phyloP scores from a whole-genome alignment of 2,329 filamentous ascomycete species.

The Aspergillus terreus region DNA sequence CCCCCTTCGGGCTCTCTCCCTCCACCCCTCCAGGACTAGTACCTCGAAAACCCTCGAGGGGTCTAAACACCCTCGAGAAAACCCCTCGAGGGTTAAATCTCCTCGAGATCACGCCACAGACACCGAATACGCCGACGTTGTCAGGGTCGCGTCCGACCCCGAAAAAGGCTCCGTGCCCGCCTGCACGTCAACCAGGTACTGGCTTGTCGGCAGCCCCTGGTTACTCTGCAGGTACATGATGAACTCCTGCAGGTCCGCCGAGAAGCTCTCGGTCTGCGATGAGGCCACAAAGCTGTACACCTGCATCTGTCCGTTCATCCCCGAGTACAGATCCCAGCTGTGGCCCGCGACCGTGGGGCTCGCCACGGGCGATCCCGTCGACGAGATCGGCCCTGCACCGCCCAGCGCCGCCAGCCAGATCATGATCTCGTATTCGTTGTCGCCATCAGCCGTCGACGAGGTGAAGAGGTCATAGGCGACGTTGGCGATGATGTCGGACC shows the following conservation, averaged over 20 bases:
- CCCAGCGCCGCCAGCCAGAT: constrained; percentile 60
- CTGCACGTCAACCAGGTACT: constrained; percentile 52
- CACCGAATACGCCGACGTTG: constrained; percentile 27
- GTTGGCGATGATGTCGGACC: constrained; percentile 50
- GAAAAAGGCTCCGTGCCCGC: constrained; percentile 37
- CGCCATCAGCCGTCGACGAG: constrained; percentile 41
- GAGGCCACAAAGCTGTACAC: constrained; percentile 60
- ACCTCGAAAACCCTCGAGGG: not conserved
- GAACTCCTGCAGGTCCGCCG: constrained; percentile 57
- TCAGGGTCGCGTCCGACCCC: constrained; percentile 24
- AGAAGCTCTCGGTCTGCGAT: constrained; percentile 50
- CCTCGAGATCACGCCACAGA: constrained; percentile 19
- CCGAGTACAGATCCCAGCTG: constrained; percentile 58
- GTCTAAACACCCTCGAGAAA: not conserved
- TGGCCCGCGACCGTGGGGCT: constrained; percentile 52
- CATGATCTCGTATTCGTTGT: constrained; percentile 62
- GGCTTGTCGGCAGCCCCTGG: constrained; percentile 32
- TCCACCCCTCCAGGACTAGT: not conserved
- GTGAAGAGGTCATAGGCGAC: constrained; percentile 64
- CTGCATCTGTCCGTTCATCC: constrained; percentile 54
- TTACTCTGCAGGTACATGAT: constrained; percentile 51
- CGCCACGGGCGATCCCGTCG: constrained; percentile 49
- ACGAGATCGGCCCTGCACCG: constrained; percentile 54
- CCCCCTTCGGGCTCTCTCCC: not conserved
- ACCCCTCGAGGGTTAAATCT: too few relatives aligned